These are phyloP conservation scores for Fusarium sp. DNA, from an alignment of 2,329 filamentous ascomycete genomes.

Conservation along the genomic window DNA sequence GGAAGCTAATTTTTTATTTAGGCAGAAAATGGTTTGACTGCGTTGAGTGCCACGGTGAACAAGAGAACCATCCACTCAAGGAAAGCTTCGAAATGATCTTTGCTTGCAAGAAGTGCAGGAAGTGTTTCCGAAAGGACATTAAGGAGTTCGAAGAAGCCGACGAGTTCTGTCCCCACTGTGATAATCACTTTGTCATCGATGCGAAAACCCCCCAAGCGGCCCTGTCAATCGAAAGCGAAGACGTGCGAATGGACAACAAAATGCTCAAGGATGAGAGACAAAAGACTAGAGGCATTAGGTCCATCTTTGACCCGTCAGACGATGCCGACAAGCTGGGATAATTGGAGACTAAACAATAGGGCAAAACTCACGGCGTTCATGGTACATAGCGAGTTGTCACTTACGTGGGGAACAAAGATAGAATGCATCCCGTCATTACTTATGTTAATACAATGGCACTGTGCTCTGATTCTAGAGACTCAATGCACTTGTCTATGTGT, in stretches of 20 bases:
- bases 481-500: constrained; percentile 46
- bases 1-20: constrained; percentile 51
- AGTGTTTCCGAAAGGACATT: constrained; percentile 95
- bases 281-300: constrained; percentile 63
- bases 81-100: constrained; percentile 91
- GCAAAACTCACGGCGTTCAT: constrained; percentile 48
- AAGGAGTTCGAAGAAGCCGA: constrained; percentile 94
- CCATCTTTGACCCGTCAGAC: constrained; percentile 81
- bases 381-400: constrained; percentile 44
- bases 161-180: constrained; percentile 98
- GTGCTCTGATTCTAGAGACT: constrained; percentile 44
- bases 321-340: constrained; percentile 82
- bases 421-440: constrained; percentile 49
- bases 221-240: constrained; percentile 90
- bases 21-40: constrained; percentile 99
- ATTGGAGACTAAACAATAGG: constrained; percentile 41
- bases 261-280: constrained; percentile 95
- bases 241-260: constrained; percentile 84
- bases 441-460: constrained; percentile 55
- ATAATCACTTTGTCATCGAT: constrained; percentile 97
- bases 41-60: constrained; percentile 90
- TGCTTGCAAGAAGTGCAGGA: constrained; percentile 98
- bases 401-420: constrained; percentile 32
- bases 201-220: constrained; percentile 85
- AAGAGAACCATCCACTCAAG: constrained; percentile 79